A percentile compares a stretch with the other conserved stretches of the same genome.
phyloP scores from a whole-genome alignment of 495 filamentous ascomycete species.

The Penicillium goetzii region DNA sequence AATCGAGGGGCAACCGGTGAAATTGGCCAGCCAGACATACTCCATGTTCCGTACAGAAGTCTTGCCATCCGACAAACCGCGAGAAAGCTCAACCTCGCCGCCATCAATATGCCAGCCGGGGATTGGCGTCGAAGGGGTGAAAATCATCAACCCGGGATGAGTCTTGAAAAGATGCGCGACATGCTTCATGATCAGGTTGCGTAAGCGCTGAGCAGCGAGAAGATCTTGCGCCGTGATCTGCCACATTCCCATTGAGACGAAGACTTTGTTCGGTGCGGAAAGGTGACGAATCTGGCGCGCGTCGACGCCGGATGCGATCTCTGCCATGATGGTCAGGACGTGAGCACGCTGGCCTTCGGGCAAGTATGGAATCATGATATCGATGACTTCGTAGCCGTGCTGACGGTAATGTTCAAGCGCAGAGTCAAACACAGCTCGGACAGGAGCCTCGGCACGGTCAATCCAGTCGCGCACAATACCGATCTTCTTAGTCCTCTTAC shows the following conservation, averaged over 20 bases:
- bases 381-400: conserved; percentile 67
- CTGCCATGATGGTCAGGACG: conserved; percentile 76
- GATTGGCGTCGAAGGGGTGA: conserved; percentile 78
- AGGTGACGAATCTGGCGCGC: conserved; percentile 51
- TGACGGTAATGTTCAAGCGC: conserved; percentile 65
- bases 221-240: conserved; percentile 72
- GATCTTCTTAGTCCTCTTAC: conserved; percentile 53
- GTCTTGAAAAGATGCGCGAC: conserved; percentile 70
- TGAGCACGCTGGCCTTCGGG: conserved; percentile 76
- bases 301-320: conserved; percentile 55
- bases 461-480: conserved; percentile 82
- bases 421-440: conserved; percentile 60
- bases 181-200: conserved; percentile 81
- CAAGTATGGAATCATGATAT: conserved; percentile 78
- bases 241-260: conserved; percentile 61
- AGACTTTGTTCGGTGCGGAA: conserved; percentile 73
- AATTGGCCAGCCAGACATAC: conserved; percentile 88
- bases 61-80: conserved; percentile 76
- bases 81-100: conserved; percentile 55
- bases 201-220: conserved; percentile 72
- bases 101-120: conserved; percentile 70
- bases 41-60: conserved; percentile 76
- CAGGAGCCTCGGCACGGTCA: conserved; percentile 63
- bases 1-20: conserved; percentile 78
- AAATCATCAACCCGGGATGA: conserved; percentile 76